Conservation (phyloP, 2,329 filamentous ascomycete genomes). For the Rasamsonia emersonii region DNA sequence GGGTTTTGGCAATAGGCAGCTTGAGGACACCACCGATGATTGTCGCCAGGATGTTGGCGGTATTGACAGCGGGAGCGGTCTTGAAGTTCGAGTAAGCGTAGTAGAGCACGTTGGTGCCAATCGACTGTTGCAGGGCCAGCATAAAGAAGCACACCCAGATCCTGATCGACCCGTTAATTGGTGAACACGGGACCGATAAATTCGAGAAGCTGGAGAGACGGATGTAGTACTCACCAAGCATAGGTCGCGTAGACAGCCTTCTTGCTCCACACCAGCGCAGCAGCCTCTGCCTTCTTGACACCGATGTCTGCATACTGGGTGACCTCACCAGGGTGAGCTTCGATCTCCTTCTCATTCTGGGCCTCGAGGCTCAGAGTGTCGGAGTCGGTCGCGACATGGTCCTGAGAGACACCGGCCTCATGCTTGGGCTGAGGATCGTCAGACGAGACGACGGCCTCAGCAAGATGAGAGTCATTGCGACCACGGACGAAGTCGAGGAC, state of each 20-base stretch:
- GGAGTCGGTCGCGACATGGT: conserved; percentile 12
- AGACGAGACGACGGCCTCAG: conserved; percentile 1
- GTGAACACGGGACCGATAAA: too few species aligned
- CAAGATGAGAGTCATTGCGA: conserved; percentile 2
- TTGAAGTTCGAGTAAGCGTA: conserved; percentile 46
- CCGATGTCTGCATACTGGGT: conserved; percentile 21
- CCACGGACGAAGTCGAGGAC: conserved; percentile 6
- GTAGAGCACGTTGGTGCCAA: conserved; percentile 36
- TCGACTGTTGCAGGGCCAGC: conserved; percentile 35
- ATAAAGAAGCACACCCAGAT: conserved; percentile 41
- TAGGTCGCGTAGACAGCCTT: conserved; percentile 26
- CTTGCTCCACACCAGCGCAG: conserved; percentile 32
- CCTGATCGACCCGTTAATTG: conserved; percentile 22
- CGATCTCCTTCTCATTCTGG: conserved; percentile 20
- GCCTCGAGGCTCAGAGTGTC: conserved; percentile 19
- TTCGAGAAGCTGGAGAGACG: too few species aligned
- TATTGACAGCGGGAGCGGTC: conserved; percentile 41
- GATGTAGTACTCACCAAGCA: conserved; percentile 24
- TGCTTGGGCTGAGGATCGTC: conserved; percentile 1
- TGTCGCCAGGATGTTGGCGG: conserved; percentile 46
- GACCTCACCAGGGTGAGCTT: conserved; percentile 15
- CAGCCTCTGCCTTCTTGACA: conserved; percentile 35
- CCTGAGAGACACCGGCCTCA: conserved; percentile 4
- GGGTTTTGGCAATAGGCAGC: conserved; percentile 53
- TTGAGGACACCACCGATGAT: conserved; percentile 52